Base-by-base conservation (phyloP, 2,329 filamentous ascomycete species). In the Neonectria ditissima region DNA sequence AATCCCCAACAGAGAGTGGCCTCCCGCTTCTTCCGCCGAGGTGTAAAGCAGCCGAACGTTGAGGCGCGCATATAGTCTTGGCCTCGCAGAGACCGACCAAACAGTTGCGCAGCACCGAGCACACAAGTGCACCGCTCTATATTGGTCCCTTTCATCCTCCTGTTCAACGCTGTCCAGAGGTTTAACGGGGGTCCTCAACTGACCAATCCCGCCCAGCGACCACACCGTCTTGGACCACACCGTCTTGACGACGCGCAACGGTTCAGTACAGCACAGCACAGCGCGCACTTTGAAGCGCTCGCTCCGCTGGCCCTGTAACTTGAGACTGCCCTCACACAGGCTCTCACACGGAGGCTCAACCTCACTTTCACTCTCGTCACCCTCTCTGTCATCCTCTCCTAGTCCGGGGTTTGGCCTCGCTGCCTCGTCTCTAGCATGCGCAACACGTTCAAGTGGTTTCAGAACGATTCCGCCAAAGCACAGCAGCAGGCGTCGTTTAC, bases 381-480 rank as follows among this genome's bases (percentile, higher is more conserved):
- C 39, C 5, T 52, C 50, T 47, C 55, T 50, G 39, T 54, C 30
- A 30, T 51, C 39, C 10, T 50, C 22, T 26, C 52, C 52, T 66
- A 59, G 59, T 53, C 39, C 59, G 57, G 45, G n/a, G 55, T 57
- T 20, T 43, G 24, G 44, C 43, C 20, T 65, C 64, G 18, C 59
- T 47, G 45, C 47, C 65, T 54, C 30, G 32, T 30, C 41, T 34
- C 18, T 47, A 67, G 57, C 43, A 71, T 71, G 70, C 65, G 65
- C 50, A 71, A 59, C 62, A 62, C 69, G 52, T 53, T 74, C 65
- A 69, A 55, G 55, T 74, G 74, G 76, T 71, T 75, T 64, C 73
- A 75, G 65, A 74, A 72, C 59, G 68, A 73, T 68, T 63, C 57
- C 55, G 59, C 59, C 54, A 66, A 68, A 65, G 65, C 58, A 62